A percentile compares a stretch with the other conserved stretches of the same genome.
These are phyloP conservation scores for Metarhizium humberi DNA, from an alignment of 2,329 filamentous ascomycete species.

Conservation along the genomic window DNA sequence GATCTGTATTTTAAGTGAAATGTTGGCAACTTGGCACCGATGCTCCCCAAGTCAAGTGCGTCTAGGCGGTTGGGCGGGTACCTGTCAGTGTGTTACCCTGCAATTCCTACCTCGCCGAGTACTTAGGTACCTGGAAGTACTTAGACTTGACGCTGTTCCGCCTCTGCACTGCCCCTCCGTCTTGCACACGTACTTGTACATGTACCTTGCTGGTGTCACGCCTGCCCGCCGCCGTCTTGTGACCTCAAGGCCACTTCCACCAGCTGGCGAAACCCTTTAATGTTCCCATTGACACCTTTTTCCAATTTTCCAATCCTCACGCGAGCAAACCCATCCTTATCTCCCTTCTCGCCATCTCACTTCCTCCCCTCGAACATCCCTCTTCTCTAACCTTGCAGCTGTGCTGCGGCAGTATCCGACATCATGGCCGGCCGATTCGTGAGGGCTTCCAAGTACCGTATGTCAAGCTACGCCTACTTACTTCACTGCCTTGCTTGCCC, in stretches of 20 bases:
- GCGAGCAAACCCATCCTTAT: conserved; percentile 4
- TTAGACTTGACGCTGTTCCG: no score
- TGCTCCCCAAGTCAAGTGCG: no score
- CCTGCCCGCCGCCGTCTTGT: not conserved
- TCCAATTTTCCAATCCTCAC: not conserved
- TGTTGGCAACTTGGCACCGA: no score
- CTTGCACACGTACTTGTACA: no score
- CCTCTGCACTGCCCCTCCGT: no score
- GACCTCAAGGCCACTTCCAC: not conserved
- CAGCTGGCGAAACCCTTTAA: not conserved
- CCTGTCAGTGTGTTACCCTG: not conserved
- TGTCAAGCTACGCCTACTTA: conserved; percentile 19
- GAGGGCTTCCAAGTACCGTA: conserved; percentile 61
- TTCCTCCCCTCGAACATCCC: not conserved
- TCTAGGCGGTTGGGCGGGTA: not conserved
- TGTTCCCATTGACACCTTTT: not conserved
- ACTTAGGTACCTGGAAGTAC: not conserved
- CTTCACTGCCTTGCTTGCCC: not conserved
- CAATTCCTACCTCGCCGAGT: no score
- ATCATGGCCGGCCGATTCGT: conserved; percentile 57
- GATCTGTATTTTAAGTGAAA: no score
- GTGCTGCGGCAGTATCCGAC: conserved; percentile 8
- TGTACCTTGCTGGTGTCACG: not conserved
- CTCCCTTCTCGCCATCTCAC: conserved; percentile 10
- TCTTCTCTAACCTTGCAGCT: not conserved